phyloP scores from a whole-genome alignment of 208 protist genomes.

The Trypanosoma boissoni region DNA sequence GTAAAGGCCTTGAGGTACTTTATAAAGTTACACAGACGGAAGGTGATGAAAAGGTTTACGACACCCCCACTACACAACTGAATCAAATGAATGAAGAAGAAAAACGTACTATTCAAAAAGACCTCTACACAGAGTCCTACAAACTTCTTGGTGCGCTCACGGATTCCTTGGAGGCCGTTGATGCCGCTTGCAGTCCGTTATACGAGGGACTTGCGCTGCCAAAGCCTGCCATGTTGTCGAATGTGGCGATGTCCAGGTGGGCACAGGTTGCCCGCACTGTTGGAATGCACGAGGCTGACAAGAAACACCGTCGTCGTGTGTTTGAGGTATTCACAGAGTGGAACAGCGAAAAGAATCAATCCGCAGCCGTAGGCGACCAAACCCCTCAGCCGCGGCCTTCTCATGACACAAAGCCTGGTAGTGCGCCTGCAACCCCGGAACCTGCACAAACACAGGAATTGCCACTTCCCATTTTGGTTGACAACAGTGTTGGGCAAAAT shows the following conservation, averaged over 20 bases:
- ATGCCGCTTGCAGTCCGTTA: conserved; percentile 57
- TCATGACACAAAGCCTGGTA: not conserved
- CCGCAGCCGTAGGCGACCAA: too few relatives aligned
- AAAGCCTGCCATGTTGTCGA: conserved; percentile 41
- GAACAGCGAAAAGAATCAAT: conserved; percentile 23
- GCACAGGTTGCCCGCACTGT: conserved; percentile 61
- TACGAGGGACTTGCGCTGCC: conserved; percentile 63
- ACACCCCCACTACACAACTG: conserved; percentile 40
- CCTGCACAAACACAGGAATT: too few relatives aligned
- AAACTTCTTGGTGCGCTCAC: conserved; percentile 52
- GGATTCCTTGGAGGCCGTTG: conserved; percentile 40
- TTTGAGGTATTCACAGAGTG: conserved; percentile 81
- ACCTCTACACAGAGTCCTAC: conserved; percentile 62
- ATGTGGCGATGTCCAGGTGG: conserved; percentile 70
- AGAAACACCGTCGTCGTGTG: conserved; percentile 66
- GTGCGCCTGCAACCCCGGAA: too few relatives aligned
- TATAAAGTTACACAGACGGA: conserved; percentile 12
- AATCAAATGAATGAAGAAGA: conserved; percentile 44
- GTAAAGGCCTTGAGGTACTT: conserved; percentile 49
- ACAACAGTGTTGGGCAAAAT: too few relatives aligned
- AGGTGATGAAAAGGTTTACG: conserved; percentile 8
- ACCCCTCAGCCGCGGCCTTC: not conserved
- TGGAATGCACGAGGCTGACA: conserved; percentile 62
- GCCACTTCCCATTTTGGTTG: too few relatives aligned
- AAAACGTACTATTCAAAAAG: conserved; percentile 29